These are phyloP conservation scores for Pseudevernia furfuracea DNA, from an alignment of 495 filamentous ascomycete genomes.

Conservation along the genomic window DNA sequence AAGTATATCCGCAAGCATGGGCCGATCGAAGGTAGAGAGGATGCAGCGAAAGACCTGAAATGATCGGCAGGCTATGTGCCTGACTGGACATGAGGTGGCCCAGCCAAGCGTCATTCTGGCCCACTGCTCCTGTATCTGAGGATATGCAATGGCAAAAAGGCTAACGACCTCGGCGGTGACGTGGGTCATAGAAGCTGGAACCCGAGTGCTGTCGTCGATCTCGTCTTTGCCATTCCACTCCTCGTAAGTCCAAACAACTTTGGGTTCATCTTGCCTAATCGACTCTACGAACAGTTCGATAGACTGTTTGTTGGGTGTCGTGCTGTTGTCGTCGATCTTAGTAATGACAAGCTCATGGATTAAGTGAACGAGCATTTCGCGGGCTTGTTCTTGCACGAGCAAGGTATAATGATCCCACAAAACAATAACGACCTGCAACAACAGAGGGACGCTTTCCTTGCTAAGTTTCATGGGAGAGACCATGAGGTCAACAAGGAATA, in stretches of 20 bases:
- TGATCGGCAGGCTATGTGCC: slow-evolving; percentile 89
- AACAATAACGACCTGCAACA: slow-evolving; percentile 86
- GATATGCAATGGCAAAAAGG: slow-evolving; percentile 76
- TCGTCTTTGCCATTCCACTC: slow-evolving; percentile 74
- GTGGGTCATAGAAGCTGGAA: slow-evolving; percentile 79
- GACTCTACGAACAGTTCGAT: slow-evolving; percentile 88
- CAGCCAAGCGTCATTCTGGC: slow-evolving; percentile 80
- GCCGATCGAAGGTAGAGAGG: slow-evolving; percentile 76
- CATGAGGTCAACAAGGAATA: slow-evolving; percentile 92
- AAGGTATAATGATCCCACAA: slow-evolving; percentile 95
- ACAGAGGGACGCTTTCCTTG: slow-evolving; percentile 66
- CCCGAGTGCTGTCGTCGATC: slow-evolving; percentile 58
- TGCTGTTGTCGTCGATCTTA: slow-evolving; percentile 67
- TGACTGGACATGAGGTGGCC: slow-evolving; percentile 95
- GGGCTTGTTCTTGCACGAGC: slow-evolving; percentile 92
- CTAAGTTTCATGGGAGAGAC: slow-evolving; percentile 78
- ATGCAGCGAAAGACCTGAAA: slow-evolving; percentile 97
- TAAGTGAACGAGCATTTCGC: slow-evolving; percentile 95
- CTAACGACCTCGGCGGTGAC: slow-evolving; percentile 73
- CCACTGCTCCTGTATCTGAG: slow-evolving; percentile 85
- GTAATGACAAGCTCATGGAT: slow-evolving; percentile 96
- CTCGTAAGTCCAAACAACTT: slow-evolving; percentile 88
- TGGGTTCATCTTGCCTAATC: slow-evolving; percentile 74
- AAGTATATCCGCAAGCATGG: slow-evolving; percentile 94
- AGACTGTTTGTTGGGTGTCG: slow-evolving; percentile 54